Conservation (phyloP, 2,329 filamentous ascomycete genomes). For the Blastomyces emzantsi region DNA sequence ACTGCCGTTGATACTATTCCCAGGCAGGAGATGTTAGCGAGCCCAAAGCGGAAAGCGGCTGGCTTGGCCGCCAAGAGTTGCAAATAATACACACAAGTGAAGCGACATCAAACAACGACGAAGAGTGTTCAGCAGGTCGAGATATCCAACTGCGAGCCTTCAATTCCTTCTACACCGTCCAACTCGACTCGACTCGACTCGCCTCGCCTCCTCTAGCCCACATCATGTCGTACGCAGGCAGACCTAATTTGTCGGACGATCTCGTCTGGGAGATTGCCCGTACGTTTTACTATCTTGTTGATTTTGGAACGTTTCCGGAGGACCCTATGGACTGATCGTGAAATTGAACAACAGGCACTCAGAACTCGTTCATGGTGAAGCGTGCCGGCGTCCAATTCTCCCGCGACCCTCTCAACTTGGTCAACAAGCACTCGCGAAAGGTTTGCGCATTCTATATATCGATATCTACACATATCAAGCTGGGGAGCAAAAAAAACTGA, state of each 20-base stretch:
- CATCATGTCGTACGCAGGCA: slow-evolving; percentile 40
- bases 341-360: slow-evolving; percentile 52
- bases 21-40: slow-evolving; percentile 34
- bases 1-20: slow-evolving; percentile 18
- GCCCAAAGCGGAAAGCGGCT: slow-evolving; percentile 9
- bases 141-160: neutral
- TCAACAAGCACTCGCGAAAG: slow-evolving; percentile 87
- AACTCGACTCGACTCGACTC: slow-evolving; percentile 2
- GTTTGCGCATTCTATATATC: slow-evolving; percentile 37
- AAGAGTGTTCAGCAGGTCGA: neutral
- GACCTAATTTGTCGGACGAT: slow-evolving; percentile 76
- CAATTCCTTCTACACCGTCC: no score
- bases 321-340: neutral
- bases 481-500: slow-evolving; percentile 2
- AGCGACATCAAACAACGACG: neutral
- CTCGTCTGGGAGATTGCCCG: slow-evolving; percentile 92
- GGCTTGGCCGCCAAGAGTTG: neutral
- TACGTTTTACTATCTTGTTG: slow-evolving; percentile 48
- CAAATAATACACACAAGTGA: slow-evolving; percentile 1
- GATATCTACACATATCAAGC: neutral
- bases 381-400: slow-evolving; percentile 85
- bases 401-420: slow-evolving; percentile 85
- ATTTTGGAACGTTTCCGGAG: neutral
- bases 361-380: slow-evolving; percentile 91
- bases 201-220: slow-evolving; percentile 15